These are phyloP conservation scores for Pythium periplocum DNA, from an alignment of 352 stramenopile species.

Conservation along the genomic window DNA sequence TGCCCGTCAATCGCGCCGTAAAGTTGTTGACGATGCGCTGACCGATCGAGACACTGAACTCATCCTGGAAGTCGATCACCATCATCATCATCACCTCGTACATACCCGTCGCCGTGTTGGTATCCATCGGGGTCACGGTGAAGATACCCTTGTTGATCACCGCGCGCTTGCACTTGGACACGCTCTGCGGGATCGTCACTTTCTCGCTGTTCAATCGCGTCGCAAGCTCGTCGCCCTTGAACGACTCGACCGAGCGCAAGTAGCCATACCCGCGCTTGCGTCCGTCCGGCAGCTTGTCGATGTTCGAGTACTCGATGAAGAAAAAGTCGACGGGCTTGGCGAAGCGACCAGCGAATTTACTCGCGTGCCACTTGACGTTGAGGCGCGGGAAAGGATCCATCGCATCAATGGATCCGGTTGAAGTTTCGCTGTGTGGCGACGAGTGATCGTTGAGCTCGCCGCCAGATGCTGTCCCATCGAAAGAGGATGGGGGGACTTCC, in stretches of 20 bases:
- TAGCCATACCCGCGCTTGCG: constrained; percentile 70
- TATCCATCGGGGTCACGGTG: constrained; percentile 36
- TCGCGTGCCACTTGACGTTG: constrained; percentile 84
- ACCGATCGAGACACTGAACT: constrained; percentile 53
- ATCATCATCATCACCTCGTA: constrained; percentile 85
- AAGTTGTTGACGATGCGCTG: constrained; percentile 77
- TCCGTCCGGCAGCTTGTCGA: constrained; percentile 61
- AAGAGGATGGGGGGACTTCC: constrained; percentile 27
- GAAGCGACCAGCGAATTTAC: constrained; percentile 71
- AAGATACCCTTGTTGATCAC: constrained; percentile 82
- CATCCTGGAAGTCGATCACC: constrained; percentile 82
- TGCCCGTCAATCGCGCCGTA: constrained; percentile 67
- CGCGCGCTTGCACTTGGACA: constrained; percentile 83
- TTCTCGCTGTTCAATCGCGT: constrained; percentile 59
- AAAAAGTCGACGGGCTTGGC: constrained; percentile 84
- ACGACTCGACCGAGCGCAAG: constrained; percentile 74
- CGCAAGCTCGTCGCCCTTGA: constrained; percentile 74
- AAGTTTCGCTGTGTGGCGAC: constrained; percentile 33
- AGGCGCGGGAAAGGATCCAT: constrained; percentile 54
- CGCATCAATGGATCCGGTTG: constrained; percentile 32
- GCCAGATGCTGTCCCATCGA: neutral
- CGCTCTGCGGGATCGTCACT: constrained; percentile 59
- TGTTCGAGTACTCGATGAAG: constrained; percentile 84
- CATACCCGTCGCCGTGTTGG: constrained; percentile 23
- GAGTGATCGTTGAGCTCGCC: constrained; percentile 10